Percentiles rank a stretch among this genome's conserved stretches.
Conservation (phyloP, 768 basidiomycete species). For the Russula earlei region DNA sequence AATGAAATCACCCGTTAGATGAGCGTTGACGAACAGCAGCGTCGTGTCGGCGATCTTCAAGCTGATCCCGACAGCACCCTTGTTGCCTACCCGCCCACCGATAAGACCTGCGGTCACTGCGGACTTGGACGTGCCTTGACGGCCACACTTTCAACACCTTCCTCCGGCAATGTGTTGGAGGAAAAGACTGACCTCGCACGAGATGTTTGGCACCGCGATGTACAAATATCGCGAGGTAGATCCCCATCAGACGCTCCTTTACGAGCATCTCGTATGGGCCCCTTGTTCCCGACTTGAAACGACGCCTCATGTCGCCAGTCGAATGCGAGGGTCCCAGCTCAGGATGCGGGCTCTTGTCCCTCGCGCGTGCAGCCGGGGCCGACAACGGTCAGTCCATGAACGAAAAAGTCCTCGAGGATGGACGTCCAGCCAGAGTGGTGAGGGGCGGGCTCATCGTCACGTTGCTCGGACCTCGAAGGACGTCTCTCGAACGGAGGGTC, state of each 20-base stretch:
- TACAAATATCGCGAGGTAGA: conserved; percentile 70
- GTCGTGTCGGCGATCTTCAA: conserved; percentile 75
- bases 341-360: conserved; percentile 29
- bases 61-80: conserved; percentile 87
- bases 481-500: conserved; percentile 22
- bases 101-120: conserved; percentile 85
- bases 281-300: conserved; percentile 35
- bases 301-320: conserved; percentile 36
- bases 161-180: background rate
- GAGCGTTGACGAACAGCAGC: conserved; percentile 83
- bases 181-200: conserved; percentile 41
- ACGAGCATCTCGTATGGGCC: conserved; percentile 79
- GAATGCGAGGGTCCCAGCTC: conserved; percentile 10
- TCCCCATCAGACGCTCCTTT: conserved; percentile 89
- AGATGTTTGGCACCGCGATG: conserved; percentile 59
- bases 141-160: conserved; percentile 5
- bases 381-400: conserved; percentile 26
- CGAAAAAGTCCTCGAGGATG: conserved; percentile 67
- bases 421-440: conserved; percentile 58
- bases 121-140: conserved; percentile 61
- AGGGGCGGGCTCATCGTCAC: conserved; percentile 16
- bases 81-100: conserved; percentile 87
- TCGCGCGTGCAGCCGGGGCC: conserved; percentile 24
- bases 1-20: conserved; percentile 59
- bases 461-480: conserved; percentile 23